Percentiles rank a stretch among this genome's conserved stretches.
Evolutionary conservation across 1,284 basidiomycete genomes (phyloP).

Genomic region (Malassezia sympodialis): DNA sequence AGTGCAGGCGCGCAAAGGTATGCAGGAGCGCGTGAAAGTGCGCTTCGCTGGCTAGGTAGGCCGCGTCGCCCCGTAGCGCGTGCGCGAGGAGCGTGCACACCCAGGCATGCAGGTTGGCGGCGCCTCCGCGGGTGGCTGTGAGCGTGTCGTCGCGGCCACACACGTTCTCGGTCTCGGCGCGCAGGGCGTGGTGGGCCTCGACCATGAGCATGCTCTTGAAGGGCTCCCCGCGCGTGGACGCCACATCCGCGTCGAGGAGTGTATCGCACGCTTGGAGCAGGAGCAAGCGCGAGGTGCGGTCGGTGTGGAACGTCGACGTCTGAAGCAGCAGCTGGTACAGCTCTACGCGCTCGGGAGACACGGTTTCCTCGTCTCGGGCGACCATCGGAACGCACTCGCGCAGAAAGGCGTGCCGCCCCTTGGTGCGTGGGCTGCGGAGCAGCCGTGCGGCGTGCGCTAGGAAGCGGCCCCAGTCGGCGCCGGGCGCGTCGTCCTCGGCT

Average conservation of each 20-base stretch:
- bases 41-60: constrained; percentile 8
- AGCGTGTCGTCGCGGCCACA: constrained; percentile 23
- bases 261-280: constrained; percentile 60
- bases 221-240: constrained; percentile 43
- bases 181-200: constrained; percentile 63
- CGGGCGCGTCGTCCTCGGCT: constrained; percentile 6
- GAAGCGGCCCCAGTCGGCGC: constrained; percentile 30
- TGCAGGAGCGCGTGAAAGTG: constrained; percentile 23
- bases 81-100: constrained; percentile 56
- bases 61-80: constrained; percentile 33
- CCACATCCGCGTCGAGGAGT: constrained; percentile 56
- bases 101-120: constrained; percentile 67
- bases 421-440: constrained; percentile 21
- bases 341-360: constrained; percentile 59
- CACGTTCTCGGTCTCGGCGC: constrained; percentile 55
- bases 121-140: constrained; percentile 49
- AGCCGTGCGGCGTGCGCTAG: constrained; percentile 18
- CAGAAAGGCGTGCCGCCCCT: constrained; percentile 26
- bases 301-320: constrained; percentile 67
- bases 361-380: constrained; percentile 49
- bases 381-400: constrained; percentile 19
- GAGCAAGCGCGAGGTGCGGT: constrained; percentile 60
- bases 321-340: constrained; percentile 63
- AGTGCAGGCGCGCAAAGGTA: constrained; percentile 25
- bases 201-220: constrained; percentile 55